Conservation (phyloP, 164 flowering plant genomes). For the Houttuynia cordata region DNA sequence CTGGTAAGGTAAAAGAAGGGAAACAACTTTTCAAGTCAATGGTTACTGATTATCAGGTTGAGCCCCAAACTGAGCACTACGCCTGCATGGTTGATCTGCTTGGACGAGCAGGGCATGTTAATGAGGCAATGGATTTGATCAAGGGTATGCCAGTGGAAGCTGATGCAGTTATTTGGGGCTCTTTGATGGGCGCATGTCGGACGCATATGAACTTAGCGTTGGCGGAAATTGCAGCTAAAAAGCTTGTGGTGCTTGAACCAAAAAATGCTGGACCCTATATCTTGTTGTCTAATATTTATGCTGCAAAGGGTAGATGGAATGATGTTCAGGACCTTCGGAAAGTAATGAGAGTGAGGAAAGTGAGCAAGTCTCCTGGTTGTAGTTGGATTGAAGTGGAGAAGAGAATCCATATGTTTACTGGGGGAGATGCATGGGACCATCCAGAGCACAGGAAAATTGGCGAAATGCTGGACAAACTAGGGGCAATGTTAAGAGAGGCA, state of each 20-base stretch:
- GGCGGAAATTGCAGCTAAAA: slow-evolving; percentile 64
- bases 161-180: slow-evolving; percentile 73
- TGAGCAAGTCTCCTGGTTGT: slow-evolving; percentile 60
- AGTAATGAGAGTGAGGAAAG: slow-evolving; percentile 41
- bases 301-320: slow-evolving; percentile 48
- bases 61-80: slow-evolving; percentile 23
- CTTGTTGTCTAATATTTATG: slow-evolving; percentile 56
- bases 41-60: slow-evolving; percentile 32
- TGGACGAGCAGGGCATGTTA: no score
- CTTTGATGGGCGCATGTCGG: slow-evolving; percentile 62
- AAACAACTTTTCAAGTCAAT: slow-evolving; percentile 48
- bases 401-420: slow-evolving; percentile 60
- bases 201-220: slow-evolving; percentile 47
- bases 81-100: slow-evolving; percentile 75
- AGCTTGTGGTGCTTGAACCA: slow-evolving; percentile 57
- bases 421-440: slow-evolving; percentile 38
- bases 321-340: slow-evolving; percentile 45
- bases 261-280: slow-evolving; percentile 52
- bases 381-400: slow-evolving; percentile 81
- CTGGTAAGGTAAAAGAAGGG: slow-evolving; percentile 57
- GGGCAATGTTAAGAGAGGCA: no score
- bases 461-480: slow-evolving; percentile 38
- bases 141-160: slow-evolving; percentile 38
- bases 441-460: slow-evolving; percentile 40
- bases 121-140: slow-evolving; percentile 18